Evolutionary conservation across 2,329 filamentous ascomycete species (phyloP), one percentile per base, ranked within the genome.

Genomic region (Cyphellophora attinorum): DNA sequence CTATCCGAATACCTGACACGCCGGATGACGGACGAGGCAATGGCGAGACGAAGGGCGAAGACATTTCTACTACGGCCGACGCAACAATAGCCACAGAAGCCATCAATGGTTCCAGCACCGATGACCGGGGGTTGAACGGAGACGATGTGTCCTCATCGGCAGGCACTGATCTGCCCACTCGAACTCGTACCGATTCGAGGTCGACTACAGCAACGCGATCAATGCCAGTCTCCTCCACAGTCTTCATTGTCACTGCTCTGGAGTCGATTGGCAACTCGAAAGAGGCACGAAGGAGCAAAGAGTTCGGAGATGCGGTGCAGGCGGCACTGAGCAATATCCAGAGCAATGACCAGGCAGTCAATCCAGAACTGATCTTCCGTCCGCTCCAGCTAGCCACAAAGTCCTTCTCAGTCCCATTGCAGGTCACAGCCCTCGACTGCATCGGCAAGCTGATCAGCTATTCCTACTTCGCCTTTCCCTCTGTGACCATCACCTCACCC

Each of bases 391-490:
- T 96, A 27, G 91, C 93, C 31, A 89, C 88, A 21, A 85, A 86
- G 56, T 81, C 85, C 6, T 75, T 79, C 50, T 95, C 85, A 51
- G 80, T 89, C 34, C 77, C 85, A 39, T 70, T 98, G 30, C 84
- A 86, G 40, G 93, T 86, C 14, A 84, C 83, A 23, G 88, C 91
- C 5, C 76, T 98, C 53, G 91, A 98, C 62, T 96, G 89, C 62
- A 95, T 98, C 51, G 91, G 93, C 52, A 98, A 98, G 67, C 78
- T 98, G 44, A 96, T 96, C 56, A 95, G 89, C 52, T 98, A 94
- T 59, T 94, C 91, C 12, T 96, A 96, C 68, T 96, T 98, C 60
- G 89, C 89, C 31, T 75, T 85, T 32, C 74, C 79, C 21, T 67
- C 66, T 33, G 60, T 61, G 14, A 53, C 60, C 23, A 61, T 65